phyloP scores from a whole-genome alignment of 805 yeast species.

The Scheffersomyces stipitis region DNA sequence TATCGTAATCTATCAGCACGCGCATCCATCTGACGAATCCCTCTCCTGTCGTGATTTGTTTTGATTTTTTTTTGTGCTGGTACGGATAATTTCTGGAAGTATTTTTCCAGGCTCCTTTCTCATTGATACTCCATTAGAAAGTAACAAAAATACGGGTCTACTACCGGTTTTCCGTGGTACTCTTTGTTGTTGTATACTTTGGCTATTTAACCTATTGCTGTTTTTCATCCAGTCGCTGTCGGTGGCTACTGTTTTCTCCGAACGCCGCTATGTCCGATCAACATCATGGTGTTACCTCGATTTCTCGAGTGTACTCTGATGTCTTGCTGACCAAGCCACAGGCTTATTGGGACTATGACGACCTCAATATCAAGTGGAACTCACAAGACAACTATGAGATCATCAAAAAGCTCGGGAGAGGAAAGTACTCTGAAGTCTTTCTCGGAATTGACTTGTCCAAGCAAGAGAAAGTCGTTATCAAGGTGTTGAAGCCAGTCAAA shows the following conservation, averaged over 20 bases:
- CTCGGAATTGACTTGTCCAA: slow-evolving; percentile 70
- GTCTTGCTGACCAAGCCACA: slow-evolving; percentile 74
- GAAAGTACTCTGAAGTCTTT: slow-evolving; percentile 92
- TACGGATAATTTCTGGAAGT: no score
- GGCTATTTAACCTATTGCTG: neutral
- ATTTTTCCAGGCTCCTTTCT: no score
- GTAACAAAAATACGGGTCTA: neutral
- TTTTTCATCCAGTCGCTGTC: no score
- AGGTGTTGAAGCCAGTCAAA: slow-evolving; percentile 91
- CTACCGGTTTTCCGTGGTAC: neutral
- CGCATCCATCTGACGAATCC: no score
- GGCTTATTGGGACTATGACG: slow-evolving; percentile 79
- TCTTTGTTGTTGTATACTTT: neutral
- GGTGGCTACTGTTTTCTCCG: no score
- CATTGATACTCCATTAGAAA: no score
- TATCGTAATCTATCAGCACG: no score
- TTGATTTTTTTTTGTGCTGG: no score
- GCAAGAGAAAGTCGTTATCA: slow-evolving; percentile 73
- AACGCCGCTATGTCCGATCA: slow-evolving; percentile 8
- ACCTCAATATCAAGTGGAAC: slow-evolving; percentile 78
- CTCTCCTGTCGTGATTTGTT: no score
- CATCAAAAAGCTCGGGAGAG: slow-evolving; percentile 81
- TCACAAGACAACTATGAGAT: slow-evolving; percentile 83
- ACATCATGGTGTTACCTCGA: slow-evolving; percentile 41
- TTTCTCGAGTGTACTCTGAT: slow-evolving; percentile 78